Evolutionary conservation across 2,329 filamentous ascomycete species (phyloP).

Genomic region (Orbilia oligospora): DNA sequence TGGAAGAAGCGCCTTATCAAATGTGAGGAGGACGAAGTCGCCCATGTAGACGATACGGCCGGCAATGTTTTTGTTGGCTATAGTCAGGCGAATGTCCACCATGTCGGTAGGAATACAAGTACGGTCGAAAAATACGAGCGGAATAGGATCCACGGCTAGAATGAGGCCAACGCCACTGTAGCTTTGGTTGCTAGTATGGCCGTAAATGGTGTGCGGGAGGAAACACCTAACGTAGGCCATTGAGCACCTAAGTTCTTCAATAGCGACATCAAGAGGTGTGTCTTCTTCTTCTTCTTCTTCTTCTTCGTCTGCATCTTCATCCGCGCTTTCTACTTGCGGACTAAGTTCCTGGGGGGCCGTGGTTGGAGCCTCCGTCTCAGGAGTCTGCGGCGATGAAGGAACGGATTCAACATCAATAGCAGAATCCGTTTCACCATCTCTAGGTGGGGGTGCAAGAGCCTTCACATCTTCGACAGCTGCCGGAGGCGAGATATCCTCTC

Average conservation of each 20-base stretch:
- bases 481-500: conserved; percentile 62
- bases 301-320: not conserved
- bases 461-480: conserved; percentile 58
- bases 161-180: conserved; percentile 64
- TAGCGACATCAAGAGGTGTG: conserved; percentile 62
- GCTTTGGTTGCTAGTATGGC: conserved; percentile 64
- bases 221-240: conserved; percentile 64
- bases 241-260: conserved; percentile 63
- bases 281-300: conserved; percentile 41
- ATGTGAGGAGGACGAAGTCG: conserved; percentile 64
- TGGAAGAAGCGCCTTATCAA: conserved; percentile 63
- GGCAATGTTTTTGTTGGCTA: conserved; percentile 64
- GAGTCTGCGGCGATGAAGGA: conserved; percentile 44
- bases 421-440: conserved; percentile 56
- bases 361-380: conserved; percentile 14
- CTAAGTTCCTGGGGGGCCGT: conserved; percentile 28
- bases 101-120: conserved; percentile 64
- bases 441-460: not conserved
- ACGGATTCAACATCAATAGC: conserved; percentile 56
- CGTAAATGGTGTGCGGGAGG: conserved; percentile 64
- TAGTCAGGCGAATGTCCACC: conserved; percentile 65
- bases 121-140: conserved; percentile 64
- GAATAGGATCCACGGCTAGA: conserved; percentile 63
- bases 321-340: conserved; percentile 16
- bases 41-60: conserved; percentile 64